phyloP scores from a whole-genome alignment of 768 basidiomycete species.

The Xanthoconium stramineum region DNA sequence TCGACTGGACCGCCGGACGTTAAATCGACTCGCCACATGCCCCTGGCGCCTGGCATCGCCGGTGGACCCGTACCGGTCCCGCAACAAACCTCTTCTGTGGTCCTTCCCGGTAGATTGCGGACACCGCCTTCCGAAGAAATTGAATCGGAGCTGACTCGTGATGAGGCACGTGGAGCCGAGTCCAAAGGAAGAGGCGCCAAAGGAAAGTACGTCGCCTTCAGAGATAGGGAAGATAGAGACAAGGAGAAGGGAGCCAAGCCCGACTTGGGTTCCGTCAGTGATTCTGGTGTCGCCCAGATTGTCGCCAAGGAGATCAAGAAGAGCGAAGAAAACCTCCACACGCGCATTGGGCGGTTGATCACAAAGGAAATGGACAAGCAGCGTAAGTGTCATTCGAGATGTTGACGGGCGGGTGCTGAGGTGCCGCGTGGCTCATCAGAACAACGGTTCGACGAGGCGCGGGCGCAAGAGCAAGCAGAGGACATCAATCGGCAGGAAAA shows the following conservation, averaged over 20 bases:
- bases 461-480: conserved; percentile 71
- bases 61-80: conserved; percentile 17
- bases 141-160: conserved; percentile 60
- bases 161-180: conserved; percentile 54
- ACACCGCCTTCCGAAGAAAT: conserved; percentile 76
- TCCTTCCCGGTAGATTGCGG: conserved; percentile 46
- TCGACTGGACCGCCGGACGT: conserved; percentile 22
- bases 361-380: conserved; percentile 89
- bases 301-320: conserved; percentile 77
- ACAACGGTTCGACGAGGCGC: conserved; percentile 79
- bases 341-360: conserved; percentile 72
- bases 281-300: conserved; percentile 53
- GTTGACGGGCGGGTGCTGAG: conserved; percentile 5
- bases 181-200: conserved; percentile 47
- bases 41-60: conserved; percentile 28
- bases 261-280: conserved; percentile 39
- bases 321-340: conserved; percentile 78
- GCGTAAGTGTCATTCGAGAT: conserved; percentile 47
- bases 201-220: conserved; percentile 61
- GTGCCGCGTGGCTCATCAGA: conserved; percentile 42
- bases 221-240: conserved; percentile 52
- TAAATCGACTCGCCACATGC: conserved; percentile 26
- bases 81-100: conserved; percentile 17
- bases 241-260: conserved; percentile 30
- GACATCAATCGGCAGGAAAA: conserved; percentile 86